Conservation (phyloP, 805 yeast genomes). For the Candida silvicultrix region DNA sequence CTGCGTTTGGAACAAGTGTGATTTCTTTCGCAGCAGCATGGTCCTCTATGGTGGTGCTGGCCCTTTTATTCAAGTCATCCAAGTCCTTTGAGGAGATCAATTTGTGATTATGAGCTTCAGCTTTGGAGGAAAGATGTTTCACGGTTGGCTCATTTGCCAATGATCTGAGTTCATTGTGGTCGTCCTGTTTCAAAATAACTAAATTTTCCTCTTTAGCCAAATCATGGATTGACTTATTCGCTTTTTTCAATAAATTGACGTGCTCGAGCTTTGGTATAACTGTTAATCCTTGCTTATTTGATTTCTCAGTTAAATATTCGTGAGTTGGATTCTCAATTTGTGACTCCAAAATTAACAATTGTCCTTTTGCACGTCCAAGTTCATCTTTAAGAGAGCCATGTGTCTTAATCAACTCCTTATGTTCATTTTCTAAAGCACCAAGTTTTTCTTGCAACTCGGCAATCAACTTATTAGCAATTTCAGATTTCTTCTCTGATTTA, state of each 20-base stretch:
- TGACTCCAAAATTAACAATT: slow-evolving; percentile 7
- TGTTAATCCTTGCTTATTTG: slow-evolving; percentile 22
- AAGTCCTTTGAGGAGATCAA: slow-evolving; percentile 19
- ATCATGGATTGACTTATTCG: slow-evolving; percentile 14
- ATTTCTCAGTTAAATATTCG: slow-evolving; percentile 23
- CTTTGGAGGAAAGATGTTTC: slow-evolving; percentile 13
- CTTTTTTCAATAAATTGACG: slow-evolving; percentile 11
- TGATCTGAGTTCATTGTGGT: slow-evolving; percentile 5
- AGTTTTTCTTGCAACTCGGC: slow-evolving; percentile 13
- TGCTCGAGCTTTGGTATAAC: slow-evolving; percentile 20
- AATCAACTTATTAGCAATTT: slow-evolving; percentile 5
- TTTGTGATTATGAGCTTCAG: slow-evolving; percentile 5
- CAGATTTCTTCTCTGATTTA: slow-evolving; percentile 4
- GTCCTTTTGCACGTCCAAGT: slow-evolving; percentile 7
- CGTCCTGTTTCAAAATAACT: slow-evolving; percentile 8
- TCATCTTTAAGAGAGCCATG: slow-evolving; percentile 1
- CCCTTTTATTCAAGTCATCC: slow-evolving; percentile 3
- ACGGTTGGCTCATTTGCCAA: slow-evolving; percentile 20
- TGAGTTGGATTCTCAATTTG: slow-evolving; percentile 26
- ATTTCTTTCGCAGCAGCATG: slow-evolving; percentile 10
- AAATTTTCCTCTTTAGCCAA: slow-evolving; percentile 13
- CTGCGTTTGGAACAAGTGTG: slow-evolving; percentile 5
- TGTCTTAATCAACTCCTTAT: background rate
- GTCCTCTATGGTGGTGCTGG: slow-evolving; percentile 12
- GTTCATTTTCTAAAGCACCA: slow-evolving; percentile 1